A percentile compares a stretch with the other conserved stretches of the same genome.
phyloP scores from a whole-genome alignment of 2,329 filamentous ascomycete genomes.

The Colletotrichum horii region DNA sequence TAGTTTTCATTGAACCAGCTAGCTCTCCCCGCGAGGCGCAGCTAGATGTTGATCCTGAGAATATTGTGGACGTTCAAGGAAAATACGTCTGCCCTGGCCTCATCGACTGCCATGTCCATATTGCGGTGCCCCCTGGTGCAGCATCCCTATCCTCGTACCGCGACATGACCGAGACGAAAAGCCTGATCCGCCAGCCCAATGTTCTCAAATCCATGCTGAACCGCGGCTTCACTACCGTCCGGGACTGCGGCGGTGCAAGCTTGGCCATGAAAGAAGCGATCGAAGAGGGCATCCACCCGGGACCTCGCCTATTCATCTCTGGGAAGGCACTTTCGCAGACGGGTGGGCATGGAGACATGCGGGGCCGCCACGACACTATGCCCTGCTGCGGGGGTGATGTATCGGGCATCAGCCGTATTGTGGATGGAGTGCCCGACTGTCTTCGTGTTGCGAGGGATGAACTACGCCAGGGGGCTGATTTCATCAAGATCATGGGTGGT shows the following conservation, averaged over 20 bases:
- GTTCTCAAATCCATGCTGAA: constrained; percentile 49
- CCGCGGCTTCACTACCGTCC: constrained; percentile 63
- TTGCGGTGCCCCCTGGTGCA: constrained; percentile 31
- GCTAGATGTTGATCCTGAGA: background rate
- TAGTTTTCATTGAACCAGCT: background rate
- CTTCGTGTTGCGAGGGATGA: constrained; percentile 42
- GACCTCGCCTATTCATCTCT: constrained; percentile 60
- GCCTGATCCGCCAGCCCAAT: constrained; percentile 50
- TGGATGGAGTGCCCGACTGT: constrained; percentile 60
- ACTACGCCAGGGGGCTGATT: background rate
- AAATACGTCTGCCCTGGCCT: constrained; percentile 36
- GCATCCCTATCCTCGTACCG: constrained; percentile 8
- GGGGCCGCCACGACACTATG: constrained; percentile 36
- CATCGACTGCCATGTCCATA: constrained; percentile 37
- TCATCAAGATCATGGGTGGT: constrained; percentile 25
- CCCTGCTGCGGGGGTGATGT: constrained; percentile 49
- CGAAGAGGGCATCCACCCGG: constrained; percentile 46
- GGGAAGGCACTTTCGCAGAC: constrained; percentile 61
- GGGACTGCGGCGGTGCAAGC: constrained; percentile 63
- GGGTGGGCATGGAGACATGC: constrained; percentile 60
- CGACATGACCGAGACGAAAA: constrained; percentile 37
- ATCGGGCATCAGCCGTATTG: constrained; percentile 47
- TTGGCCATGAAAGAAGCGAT: background rate
- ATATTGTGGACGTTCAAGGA: constrained; percentile 22
- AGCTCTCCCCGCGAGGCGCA: background rate